Conservation (phyloP, 192 early-diverging fungal species). For the Backusella circina region DNA sequence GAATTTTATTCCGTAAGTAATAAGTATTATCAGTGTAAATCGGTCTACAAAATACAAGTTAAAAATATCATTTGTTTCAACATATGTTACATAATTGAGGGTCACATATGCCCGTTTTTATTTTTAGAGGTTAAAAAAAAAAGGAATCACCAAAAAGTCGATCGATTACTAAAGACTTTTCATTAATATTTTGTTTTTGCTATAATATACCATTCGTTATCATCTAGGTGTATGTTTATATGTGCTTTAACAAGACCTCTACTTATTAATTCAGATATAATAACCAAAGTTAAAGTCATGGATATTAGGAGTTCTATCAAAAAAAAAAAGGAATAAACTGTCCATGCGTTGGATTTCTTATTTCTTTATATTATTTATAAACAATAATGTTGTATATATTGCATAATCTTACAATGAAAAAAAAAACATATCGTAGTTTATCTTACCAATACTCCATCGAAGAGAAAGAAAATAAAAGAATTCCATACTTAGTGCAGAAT, state of each 20-base stretch:
- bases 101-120: background rate
- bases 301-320: background rate
- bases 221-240: background rate
- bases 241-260: background rate
- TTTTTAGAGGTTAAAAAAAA: background rate
- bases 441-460: background rate
- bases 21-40: background rate
- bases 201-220: background rate
- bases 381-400: background rate
- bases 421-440: background rate
- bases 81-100: background rate
- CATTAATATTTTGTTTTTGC: background rate
- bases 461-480: background rate
- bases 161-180: background rate
- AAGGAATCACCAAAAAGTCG: background rate
- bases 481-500: background rate
- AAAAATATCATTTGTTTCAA: background rate
- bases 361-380: background rate
- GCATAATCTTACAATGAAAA: background rate
- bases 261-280: background rate
- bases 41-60: background rate
- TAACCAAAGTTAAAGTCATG: background rate
- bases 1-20: background rate
- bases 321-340: background rate
- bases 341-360: background rate